phyloP scores from a whole-genome alignment of 768 basidiomycete genomes.

The Cyathus striatus region DNA sequence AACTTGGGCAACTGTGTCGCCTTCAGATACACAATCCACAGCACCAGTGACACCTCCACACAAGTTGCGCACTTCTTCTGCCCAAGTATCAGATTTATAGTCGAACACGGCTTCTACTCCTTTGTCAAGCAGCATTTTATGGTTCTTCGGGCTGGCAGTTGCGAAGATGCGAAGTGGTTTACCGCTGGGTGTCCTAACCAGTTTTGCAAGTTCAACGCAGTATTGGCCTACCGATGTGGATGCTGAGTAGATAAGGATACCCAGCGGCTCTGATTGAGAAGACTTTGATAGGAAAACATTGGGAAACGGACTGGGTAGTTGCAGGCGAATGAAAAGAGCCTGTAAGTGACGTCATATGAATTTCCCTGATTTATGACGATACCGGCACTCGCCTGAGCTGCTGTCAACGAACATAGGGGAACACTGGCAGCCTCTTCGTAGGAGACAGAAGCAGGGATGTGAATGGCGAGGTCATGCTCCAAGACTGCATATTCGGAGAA shows the following conservation, averaged over 20 bases:
- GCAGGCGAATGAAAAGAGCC: conserved; percentile 27
- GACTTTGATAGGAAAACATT: conserved; percentile 13
- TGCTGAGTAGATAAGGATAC: conserved; percentile 25
- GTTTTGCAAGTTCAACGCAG: conserved; percentile 19
- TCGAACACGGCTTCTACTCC: conserved; percentile 26
- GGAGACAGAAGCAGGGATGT: conserved; percentile 16
- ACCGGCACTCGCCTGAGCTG: conserved; percentile 19
- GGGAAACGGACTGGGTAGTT: conserved; percentile 20
- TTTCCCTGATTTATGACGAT: neutral
- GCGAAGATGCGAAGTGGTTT: conserved; percentile 20
- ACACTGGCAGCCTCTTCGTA: conserved; percentile 28
- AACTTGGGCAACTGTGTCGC: conserved; percentile 19
- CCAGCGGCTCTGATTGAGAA: conserved; percentile 11
- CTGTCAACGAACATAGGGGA: conserved; percentile 25
- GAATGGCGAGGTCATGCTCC: conserved; percentile 24
- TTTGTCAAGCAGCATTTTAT: conserved; percentile 16
- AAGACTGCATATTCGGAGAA: conserved; percentile 27
- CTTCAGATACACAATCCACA: conserved; percentile 28
- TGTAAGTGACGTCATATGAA: conserved; percentile 3
- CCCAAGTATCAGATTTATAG: conserved; percentile 23
- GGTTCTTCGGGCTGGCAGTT: conserved; percentile 24
- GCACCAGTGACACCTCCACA: conserved; percentile 23
- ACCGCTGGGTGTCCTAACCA: conserved; percentile 15
- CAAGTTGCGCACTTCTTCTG: conserved; percentile 18
- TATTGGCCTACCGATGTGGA: conserved; percentile 28